Base-by-base conservation (phyloP, 148 eudicot species). In the Chenopodium berlandieri region DNA sequence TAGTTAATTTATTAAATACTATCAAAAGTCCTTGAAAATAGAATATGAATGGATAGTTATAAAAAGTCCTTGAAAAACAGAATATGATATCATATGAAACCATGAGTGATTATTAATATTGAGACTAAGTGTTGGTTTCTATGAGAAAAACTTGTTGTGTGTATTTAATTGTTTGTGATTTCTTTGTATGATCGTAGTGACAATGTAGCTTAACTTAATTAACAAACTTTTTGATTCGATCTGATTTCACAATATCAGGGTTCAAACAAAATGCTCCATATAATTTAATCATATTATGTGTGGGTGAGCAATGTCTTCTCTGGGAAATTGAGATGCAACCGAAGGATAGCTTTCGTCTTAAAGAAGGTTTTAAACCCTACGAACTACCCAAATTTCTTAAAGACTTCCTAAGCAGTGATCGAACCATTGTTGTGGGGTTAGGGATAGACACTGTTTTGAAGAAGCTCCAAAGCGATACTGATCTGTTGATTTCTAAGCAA, bases 381-480 rank as follows among this genome's bases (percentile, higher is more conserved):
- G 4, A 37, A 40, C 2, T 6, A 44, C 50, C 75, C 50, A 72
- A 72, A 72, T 12, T n/a, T 4, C 75, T 72, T 19, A 72, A 72
- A n/a, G 75, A 72, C 23, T 72, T 72, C 75, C 54, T 72, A 46
- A 22, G 48, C 52, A 44, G 13, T 13, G 16, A 8, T 22, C n/a
- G 17, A 46, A 40, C n/a, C 27, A 40, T 17, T 17, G 52, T 72
- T 0, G 54, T 72, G 75, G 75, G 75, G 4, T 7, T 72, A 2
- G 75, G 50, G 23, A 72, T 71, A 1, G 27, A 44, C 19, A 34
- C n/a, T 10, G 40, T 71, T n/a, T 14, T 71, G 12, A 71, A 71
- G 52, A 71, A 71, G 75, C 75, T 71, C 2, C 47, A 71, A 50
- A 20, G 27, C 9, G 75, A 71, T 12, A 71, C 75, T 71, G 50